Evolutionary conservation across 805 yeast species (phyloP).

Genomic region (Nakazawaea peltata): DNA sequence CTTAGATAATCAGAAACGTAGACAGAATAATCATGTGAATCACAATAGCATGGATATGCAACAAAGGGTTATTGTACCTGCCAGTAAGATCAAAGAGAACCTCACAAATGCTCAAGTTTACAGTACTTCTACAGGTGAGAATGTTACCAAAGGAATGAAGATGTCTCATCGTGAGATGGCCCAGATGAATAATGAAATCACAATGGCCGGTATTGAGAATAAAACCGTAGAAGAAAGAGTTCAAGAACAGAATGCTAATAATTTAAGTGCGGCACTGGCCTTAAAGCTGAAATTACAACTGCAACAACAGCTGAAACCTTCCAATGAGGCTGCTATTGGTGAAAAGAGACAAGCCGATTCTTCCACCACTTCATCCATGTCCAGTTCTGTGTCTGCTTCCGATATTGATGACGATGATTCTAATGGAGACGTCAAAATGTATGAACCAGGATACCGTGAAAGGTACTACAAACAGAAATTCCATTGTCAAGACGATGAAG

Average conservation of each 20-base stretch:
- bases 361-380: slow-evolving; percentile 22
- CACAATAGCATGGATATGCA: slow-evolving; percentile 37
- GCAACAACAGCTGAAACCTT: slow-evolving; percentile 17
- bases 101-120: slow-evolving; percentile 9
- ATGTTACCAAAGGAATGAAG: slow-evolving; percentile 58
- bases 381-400: slow-evolving; percentile 12
- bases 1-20: slow-evolving; percentile 55
- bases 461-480: slow-evolving; percentile 80
- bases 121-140: slow-evolving; percentile 62
- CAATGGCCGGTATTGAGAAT: slow-evolving; percentile 66
- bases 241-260: slow-evolving; percentile 15
- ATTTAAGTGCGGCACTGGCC: slow-evolving; percentile 10
- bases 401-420: slow-evolving; percentile 40
- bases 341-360: slow-evolving; percentile 17
- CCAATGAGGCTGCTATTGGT: slow-evolving; percentile 20
- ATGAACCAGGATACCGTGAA: slow-evolving; percentile 82
- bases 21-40: slow-evolving; percentile 27
- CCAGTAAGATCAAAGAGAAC: slow-evolving; percentile 10
- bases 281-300: slow-evolving; percentile 26
- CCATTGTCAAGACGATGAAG: slow-evolving; percentile 44
- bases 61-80: slow-evolving; percentile 30
- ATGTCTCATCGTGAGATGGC: slow-evolving; percentile 67
- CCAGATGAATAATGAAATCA: slow-evolving; percentile 49
- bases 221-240: slow-evolving; percentile 56
- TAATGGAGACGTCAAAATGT: slow-evolving; percentile 49